These are phyloP conservation scores for Thymus quinquecostatus DNA, from an alignment of 257 asterid species.

Conservation along the genomic window DNA sequence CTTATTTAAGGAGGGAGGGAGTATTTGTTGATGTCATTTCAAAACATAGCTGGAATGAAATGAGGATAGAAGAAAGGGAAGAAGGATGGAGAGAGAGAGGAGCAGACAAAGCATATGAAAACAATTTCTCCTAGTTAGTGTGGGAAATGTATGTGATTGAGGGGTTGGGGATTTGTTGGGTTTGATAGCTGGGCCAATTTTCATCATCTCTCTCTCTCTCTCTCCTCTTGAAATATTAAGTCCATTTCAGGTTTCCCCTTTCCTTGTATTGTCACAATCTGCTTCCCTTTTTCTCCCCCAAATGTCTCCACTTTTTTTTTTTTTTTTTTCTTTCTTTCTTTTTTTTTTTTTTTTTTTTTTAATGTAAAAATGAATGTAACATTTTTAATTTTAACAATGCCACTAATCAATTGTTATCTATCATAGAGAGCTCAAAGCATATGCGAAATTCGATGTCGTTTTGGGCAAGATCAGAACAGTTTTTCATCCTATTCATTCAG, in stretches of 20 bases:
- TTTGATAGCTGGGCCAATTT: slow-evolving; percentile 12
- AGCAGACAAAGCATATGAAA: slow-evolving; percentile 36
- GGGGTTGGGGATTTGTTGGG: slow-evolving; percentile 9
- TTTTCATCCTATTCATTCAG: no score
- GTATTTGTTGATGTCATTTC: slow-evolving; percentile 20
- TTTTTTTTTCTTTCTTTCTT: no score
- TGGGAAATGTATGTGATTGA: neutral
- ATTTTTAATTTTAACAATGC: no score
- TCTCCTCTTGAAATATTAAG: neutral
- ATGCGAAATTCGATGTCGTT: no score
- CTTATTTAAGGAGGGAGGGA: no score
- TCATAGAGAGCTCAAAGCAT: no score
- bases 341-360: neutral
- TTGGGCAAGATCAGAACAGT: no score
- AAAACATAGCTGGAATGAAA: slow-evolving; percentile 29
- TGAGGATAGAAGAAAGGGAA: neutral
- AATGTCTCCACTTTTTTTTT: slow-evolving; percentile 1
- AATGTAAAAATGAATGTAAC: no score
- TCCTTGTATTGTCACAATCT: slow-evolving; percentile 38
- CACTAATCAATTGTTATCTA: neutral
- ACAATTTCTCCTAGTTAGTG: slow-evolving; percentile 25
- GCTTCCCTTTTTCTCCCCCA: slow-evolving; percentile 20
- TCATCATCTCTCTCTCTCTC: neutral
- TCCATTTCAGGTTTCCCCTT: slow-evolving; percentile 32
- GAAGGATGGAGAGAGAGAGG: neutral